Percentiles rank a stretch among this genome's conserved stretches.
Conservation (phyloP, 805 yeast genomes). For the Hanseniaspora taiwanica region DNA sequence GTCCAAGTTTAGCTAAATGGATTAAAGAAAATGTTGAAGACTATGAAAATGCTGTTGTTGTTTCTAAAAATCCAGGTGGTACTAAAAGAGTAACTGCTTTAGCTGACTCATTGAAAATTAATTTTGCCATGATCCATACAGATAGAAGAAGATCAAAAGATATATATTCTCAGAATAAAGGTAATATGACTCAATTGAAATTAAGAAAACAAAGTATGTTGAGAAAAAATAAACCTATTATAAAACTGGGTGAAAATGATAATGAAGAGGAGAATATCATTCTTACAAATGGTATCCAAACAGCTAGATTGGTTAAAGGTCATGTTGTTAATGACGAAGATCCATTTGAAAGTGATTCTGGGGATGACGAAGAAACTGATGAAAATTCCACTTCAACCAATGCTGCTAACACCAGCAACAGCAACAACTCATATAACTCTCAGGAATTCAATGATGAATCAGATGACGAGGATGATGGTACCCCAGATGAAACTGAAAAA, state of each 20-base stretch:
- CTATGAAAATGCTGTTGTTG: slow-evolving; percentile 71
- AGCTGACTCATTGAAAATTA: slow-evolving; percentile 92
- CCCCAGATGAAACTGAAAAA: slow-evolving; percentile 46
- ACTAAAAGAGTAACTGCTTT: slow-evolving; percentile 94
- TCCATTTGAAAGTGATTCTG: slow-evolving; percentile 21
- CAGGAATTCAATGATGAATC: slow-evolving; percentile 38
- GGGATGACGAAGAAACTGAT: slow-evolving; percentile 15
- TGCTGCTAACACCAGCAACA: slow-evolving; percentile 10
- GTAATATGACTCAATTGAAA: slow-evolving; percentile 22
- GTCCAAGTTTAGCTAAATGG: slow-evolving; percentile 94
- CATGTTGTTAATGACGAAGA: slow-evolving; percentile 81
- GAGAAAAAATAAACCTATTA: slow-evolving; percentile 31
- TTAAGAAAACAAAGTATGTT: slow-evolving; percentile 35
- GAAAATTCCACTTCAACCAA: slow-evolving; percentile 21
- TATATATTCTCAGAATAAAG: slow-evolving; percentile 29
- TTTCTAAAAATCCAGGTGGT: slow-evolving; percentile 98
- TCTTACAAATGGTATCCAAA: slow-evolving; percentile 70
- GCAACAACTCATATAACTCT: too few species aligned
- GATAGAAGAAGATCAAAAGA: slow-evolving; percentile 88
- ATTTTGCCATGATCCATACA: slow-evolving; percentile 98
- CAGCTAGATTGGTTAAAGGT: slow-evolving; percentile 92
- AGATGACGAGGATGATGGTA: slow-evolving; percentile 73
- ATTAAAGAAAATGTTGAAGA: slow-evolving; percentile 80
- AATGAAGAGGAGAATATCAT: slow-evolving; percentile 54
- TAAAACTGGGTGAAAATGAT: slow-evolving; percentile 31